Percentiles rank a stretch among this genome's conserved stretches.
These are phyloP conservation scores for Casuarina equisetifolia DNA, from an alignment of 306 rosid species.

Conservation along the genomic window DNA sequence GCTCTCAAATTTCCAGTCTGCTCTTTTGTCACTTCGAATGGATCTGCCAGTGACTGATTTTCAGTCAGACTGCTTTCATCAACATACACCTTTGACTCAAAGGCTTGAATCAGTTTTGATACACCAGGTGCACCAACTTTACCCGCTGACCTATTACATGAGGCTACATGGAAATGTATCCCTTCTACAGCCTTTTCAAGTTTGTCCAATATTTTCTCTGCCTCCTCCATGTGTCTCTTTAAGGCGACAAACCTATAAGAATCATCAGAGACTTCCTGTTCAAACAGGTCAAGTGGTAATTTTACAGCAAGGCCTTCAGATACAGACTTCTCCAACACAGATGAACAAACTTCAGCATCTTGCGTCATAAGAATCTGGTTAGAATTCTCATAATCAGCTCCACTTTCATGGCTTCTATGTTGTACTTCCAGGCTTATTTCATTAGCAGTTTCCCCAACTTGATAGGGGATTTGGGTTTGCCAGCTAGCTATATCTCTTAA, in stretches of 20 bases:
- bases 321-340: conserved; percentile 15
- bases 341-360: conserved; percentile 26
- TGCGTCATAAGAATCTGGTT: conserved; percentile 30
- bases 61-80: conserved; percentile 45
- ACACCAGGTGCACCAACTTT: conserved; percentile 54
- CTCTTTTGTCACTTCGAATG: conserved; percentile 48
- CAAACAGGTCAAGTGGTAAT: conserved; percentile 30
- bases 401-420: conserved; percentile 39
- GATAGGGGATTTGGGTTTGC: conserved; percentile 34
- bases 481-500: conserved; percentile 42
- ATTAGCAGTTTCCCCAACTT: conserved; percentile 38
- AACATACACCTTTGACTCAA: conserved; percentile 58
- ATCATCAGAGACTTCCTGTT: conserved; percentile 50
- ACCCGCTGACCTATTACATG: conserved; percentile 42
- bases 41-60: conserved; percentile 39
- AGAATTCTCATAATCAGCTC: conserved; percentile 37
- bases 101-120: conserved; percentile 87
- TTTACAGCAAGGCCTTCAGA: conserved; percentile 33
- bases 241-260: conserved; percentile 55
- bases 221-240: conserved; percentile 53
- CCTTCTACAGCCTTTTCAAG: conserved; percentile 65
- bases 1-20: conserved; percentile 56
- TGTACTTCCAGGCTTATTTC: conserved; percentile 33
- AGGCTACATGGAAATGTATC: conserved; percentile 45
- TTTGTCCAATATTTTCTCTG: conserved; percentile 48